Conservation (phyloP, 805 yeast species). For the Schwanniomyces vanrijiae region DNA sequence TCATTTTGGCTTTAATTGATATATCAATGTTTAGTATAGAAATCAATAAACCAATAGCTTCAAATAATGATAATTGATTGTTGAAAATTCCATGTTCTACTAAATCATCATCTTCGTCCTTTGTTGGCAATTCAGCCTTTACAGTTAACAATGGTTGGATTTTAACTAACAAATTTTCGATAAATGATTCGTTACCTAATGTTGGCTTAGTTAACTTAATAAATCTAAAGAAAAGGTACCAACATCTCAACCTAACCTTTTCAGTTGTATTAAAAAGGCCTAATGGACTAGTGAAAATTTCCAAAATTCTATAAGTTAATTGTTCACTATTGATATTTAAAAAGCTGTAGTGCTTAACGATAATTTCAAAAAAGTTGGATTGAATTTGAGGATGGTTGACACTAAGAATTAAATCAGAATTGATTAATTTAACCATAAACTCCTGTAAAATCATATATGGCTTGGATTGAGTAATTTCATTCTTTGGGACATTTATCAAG, state of each 20-base stretch:
- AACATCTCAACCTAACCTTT: conserved; percentile 78
- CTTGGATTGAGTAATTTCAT: conserved; percentile 61
- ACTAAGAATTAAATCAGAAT: conserved; percentile 42
- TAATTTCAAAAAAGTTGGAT: conserved; percentile 77
- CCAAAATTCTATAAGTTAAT: conserved; percentile 62
- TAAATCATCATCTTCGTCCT: conserved; percentile 57
- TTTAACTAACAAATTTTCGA: conserved; percentile 58
- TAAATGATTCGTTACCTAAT: conserved; percentile 41
- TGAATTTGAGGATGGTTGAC: conserved; percentile 82
- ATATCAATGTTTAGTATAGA: conserved; percentile 38
- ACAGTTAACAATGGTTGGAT: conserved; percentile 64
- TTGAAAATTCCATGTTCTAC: conserved; percentile 60
- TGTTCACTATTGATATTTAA: conserved; percentile 46
- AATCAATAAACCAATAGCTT: conserved; percentile 78
- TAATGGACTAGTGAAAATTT: conserved; percentile 73
- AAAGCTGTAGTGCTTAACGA: conserved; percentile 74
- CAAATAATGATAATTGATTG: conserved; percentile 80
- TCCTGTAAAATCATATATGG: conserved; percentile 64
- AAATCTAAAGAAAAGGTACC: conserved; percentile 87
- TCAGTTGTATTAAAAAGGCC: conserved; percentile 77
- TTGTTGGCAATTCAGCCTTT: conserved; percentile 54
- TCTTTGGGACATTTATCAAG: conserved; percentile 67
- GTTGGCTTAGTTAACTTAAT: conserved; percentile 71
- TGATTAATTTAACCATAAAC: conserved; percentile 56
- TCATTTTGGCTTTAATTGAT: conserved; percentile 39